Conservation (phyloP, 1,139 yeast species). For the Nakaseomyces nivariensis region DNA sequence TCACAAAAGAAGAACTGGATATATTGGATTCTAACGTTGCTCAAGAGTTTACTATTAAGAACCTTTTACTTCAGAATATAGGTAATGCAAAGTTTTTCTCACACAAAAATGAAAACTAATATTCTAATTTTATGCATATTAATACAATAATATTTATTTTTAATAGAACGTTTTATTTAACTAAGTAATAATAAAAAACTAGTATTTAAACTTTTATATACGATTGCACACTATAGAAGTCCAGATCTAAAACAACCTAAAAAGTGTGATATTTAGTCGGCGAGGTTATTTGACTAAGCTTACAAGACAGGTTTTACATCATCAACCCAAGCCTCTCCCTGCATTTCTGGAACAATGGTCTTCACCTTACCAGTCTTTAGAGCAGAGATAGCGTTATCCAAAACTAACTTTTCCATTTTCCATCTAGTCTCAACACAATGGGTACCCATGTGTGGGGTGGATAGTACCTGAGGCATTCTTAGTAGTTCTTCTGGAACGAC, state of each 20-base stretch:
- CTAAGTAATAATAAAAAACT: too few relatives aligned
- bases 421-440: conserved; percentile 49
- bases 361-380: conserved; percentile 51
- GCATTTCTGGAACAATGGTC: conserved; percentile 60
- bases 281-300: background rate
- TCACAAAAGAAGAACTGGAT: conserved; percentile 51
- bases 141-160: too few relatives aligned
- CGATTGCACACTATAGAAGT: too few relatives aligned
- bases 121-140: background rate
- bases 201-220: too few relatives aligned
- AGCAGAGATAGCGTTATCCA: conserved; percentile 32
- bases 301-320: conserved; percentile 7
- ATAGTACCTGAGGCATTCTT: conserved; percentile 44
- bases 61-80: conserved; percentile 22
- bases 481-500: conserved; percentile 48
- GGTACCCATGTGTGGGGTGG: conserved; percentile 81
- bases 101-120: background rate
- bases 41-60: conserved; percentile 31
- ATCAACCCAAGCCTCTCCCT: conserved; percentile 23
- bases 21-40: conserved; percentile 48
- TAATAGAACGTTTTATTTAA: too few relatives aligned
- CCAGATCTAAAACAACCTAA: too few relatives aligned
- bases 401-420: conserved; percentile 46
- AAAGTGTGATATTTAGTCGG: too few relatives aligned
- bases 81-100: background rate